phyloP scores from a whole-genome alignment of 2,329 filamentous ascomycete species.

The Diaporthe nobilis region DNA sequence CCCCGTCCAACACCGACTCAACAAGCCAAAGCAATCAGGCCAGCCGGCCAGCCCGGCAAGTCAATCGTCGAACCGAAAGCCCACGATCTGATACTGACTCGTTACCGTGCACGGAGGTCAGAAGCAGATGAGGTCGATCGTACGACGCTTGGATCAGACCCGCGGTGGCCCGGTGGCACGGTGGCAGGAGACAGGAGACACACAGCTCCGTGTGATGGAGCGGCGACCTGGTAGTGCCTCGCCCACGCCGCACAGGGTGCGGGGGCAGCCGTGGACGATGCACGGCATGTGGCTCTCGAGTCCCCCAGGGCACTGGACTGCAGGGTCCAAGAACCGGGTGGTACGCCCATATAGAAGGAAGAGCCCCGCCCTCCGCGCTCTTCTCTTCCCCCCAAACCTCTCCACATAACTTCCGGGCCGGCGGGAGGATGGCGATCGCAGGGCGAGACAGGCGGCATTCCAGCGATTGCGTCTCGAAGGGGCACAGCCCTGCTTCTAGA shows the following conservation, averaged over 20 bases:
- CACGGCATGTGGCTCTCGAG: neutral
- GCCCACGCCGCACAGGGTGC: neutral
- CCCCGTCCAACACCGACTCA: too few relatives aligned
- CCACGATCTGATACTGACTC: constrained; percentile 2
- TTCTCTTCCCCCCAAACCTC: neutral
- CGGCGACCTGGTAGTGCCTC: neutral
- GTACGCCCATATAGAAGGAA: neutral
- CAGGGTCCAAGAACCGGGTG: neutral
- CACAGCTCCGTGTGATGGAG: neutral
- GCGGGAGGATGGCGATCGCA: neutral
- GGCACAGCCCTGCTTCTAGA: constrained; percentile 5
- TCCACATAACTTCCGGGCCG: neutral
- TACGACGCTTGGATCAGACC: neutral
- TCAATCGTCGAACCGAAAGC: neutral
- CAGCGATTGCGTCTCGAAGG: neutral
- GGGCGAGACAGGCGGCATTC: neutral
- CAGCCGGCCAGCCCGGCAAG: neutral
- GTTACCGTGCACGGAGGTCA: neutral
- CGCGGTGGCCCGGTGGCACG: neutral
- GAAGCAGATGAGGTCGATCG: neutral
- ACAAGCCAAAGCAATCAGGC: neutral
- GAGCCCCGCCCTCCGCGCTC: neutral
- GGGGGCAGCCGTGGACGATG: neutral
- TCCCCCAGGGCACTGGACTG: too few relatives aligned
- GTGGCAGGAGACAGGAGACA: neutral